Percentiles rank a stretch among this genome's conserved stretches.
These are phyloP conservation scores for Aspergillus quadricinctus DNA, from an alignment of 2,329 filamentous ascomycete genomes.

Conservation along the genomic window DNA sequence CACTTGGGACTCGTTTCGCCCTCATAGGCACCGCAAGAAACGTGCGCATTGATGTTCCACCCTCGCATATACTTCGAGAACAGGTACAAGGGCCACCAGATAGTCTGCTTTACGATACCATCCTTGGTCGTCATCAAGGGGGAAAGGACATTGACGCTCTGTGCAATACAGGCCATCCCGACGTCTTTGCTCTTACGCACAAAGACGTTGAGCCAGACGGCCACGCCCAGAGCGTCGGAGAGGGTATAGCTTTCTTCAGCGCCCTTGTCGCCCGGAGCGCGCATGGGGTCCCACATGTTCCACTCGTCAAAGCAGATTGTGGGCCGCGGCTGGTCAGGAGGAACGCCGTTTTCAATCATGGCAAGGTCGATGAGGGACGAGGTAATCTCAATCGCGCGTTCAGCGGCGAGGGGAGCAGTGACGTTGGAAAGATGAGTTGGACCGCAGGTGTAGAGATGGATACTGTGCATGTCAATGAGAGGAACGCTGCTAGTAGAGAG, in stretches of 20 bases:
- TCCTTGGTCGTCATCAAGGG: slow-evolving; percentile 67
- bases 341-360: slow-evolving; percentile 59
- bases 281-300: slow-evolving; percentile 75
- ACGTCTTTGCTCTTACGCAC: slow-evolving; percentile 66
- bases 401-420: slow-evolving; percentile 63
- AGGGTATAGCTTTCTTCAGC: slow-evolving; percentile 72
- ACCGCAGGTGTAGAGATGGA: slow-evolving; percentile 70
- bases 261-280: slow-evolving; percentile 66
- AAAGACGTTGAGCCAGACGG: slow-evolving; percentile 72
- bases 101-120: slow-evolving; percentile 66
- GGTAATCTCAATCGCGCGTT: slow-evolving; percentile 69
- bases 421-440: slow-evolving; percentile 52
- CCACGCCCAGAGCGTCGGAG: slow-evolving; percentile 70
- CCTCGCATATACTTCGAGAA: slow-evolving; percentile 72
- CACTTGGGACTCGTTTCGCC: slow-evolving; percentile 48
- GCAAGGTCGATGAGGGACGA: slow-evolving; percentile 68
- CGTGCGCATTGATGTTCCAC: slow-evolving; percentile 61
- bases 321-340: slow-evolving; percentile 56
- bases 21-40: slow-evolving; percentile 59
- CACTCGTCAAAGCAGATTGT: slow-evolving; percentile 81
- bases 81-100: slow-evolving; percentile 69
- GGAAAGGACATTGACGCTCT: slow-evolving; percentile 72
- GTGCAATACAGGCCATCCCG: slow-evolving; percentile 75
- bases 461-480: slow-evolving; percentile 74
- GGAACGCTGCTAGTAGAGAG: slow-evolving; percentile 36